phyloP scores from a whole-genome alignment of 73 alveolate species.

The Diophrys appendiculata region DNA sequence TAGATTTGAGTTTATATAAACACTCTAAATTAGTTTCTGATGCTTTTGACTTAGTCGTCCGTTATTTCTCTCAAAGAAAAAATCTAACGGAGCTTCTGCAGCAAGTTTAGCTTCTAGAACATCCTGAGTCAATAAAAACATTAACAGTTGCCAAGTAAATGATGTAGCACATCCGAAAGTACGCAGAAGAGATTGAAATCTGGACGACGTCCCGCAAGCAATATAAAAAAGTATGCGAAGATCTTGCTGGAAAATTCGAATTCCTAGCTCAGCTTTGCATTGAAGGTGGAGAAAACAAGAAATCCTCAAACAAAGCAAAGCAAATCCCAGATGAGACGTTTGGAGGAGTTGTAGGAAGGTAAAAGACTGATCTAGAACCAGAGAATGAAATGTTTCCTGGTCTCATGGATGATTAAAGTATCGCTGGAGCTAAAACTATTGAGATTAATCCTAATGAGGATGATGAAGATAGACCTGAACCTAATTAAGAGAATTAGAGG shows the following conservation, averaged over 20 bases:
- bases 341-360: not conserved
- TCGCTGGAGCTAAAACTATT: not conserved
- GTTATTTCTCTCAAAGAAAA: conserved; percentile 38
- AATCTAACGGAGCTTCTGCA: conserved; percentile 27
- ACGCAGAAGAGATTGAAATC: conserved; percentile 5
- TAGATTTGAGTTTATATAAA: conserved; percentile 46
- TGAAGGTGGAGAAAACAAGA: not conserved
- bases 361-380: conserved; percentile 13
- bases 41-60: conserved; percentile 50
- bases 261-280: not conserved
- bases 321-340: not conserved
- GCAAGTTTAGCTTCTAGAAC: conserved; percentile 41
- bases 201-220: not conserved
- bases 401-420: not conserved
- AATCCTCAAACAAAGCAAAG: not conserved
- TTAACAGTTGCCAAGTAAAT: conserved; percentile 22
- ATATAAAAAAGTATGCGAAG: not conserved
- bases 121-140: conserved; percentile 38
- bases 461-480: conserved; percentile 1
- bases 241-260: not conserved
- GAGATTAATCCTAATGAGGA: not conserved
- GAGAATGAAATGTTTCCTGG: conserved; percentile 25
- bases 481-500: conserved; percentile 55
- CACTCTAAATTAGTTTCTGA: conserved; percentile 35
- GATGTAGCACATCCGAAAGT: not conserved